Conservation (phyloP, 2,329 filamentous ascomycete genomes). For the Colletotrichum destructivum region DNA sequence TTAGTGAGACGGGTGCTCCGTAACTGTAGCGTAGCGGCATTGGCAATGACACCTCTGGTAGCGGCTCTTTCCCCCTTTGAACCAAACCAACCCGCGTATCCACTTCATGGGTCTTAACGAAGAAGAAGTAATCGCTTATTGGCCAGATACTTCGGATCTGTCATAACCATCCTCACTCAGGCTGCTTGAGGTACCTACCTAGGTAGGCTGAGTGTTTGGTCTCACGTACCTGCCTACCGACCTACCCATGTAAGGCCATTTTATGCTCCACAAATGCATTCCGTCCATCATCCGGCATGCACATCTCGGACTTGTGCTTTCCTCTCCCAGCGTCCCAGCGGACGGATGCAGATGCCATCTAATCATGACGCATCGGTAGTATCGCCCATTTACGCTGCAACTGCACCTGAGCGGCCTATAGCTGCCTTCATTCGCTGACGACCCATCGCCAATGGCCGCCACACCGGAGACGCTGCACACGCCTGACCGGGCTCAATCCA, state of each 20-base stretch:
- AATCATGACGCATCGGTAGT: slow-evolving; percentile 29
- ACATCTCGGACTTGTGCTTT: slow-evolving; percentile 31
- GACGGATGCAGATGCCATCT: slow-evolving; percentile 41
- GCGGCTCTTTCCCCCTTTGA: slow-evolving; percentile 28
- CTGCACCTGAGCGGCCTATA: background rate
- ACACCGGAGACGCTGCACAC: slow-evolving; percentile 10
- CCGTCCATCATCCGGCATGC: slow-evolving; percentile 5
- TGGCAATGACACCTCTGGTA: background rate
- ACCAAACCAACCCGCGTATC: slow-evolving; percentile 30
- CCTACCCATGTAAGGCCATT: background rate
- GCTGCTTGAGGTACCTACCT: background rate
- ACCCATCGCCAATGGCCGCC: slow-evolving; percentile 19
- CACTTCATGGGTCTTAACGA: slow-evolving; percentile 9
- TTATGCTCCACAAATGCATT: background rate
- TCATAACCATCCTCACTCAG: too few species aligned
- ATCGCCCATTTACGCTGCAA: background rate
- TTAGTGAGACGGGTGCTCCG: slow-evolving; percentile 9
- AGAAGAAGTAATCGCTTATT: background rate
- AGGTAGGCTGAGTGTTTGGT: background rate
- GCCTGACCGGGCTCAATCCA: slow-evolving; percentile 12
- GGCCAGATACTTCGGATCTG: background rate
- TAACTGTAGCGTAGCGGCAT: background rate
- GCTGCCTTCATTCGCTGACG: slow-evolving; percentile 10
- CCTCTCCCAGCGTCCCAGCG: slow-evolving; percentile 13
- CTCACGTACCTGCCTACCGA: too few species aligned